phyloP scores from a whole-genome alignment of 176 grass and related monocot species.

The Poa annua region DNA sequence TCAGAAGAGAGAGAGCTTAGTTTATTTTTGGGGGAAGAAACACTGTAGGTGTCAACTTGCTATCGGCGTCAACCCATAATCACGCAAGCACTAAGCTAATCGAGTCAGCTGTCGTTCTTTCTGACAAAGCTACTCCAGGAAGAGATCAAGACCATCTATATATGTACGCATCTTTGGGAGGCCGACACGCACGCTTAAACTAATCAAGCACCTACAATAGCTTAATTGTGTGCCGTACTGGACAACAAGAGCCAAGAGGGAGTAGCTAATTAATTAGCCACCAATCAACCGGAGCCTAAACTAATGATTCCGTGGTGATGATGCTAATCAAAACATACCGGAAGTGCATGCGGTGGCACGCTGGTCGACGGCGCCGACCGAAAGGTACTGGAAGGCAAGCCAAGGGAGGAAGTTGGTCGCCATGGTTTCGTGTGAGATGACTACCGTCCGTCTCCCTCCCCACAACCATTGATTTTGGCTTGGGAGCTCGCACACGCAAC shows the following conservation, averaged over 20 bases:
- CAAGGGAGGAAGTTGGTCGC: not conserved
- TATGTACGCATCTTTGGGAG: too few species aligned
- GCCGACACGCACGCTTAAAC: not conserved
- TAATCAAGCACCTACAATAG: not conserved
- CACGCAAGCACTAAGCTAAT: not conserved
- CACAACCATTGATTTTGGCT: conserved; percentile 34
- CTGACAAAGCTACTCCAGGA: too few species aligned
- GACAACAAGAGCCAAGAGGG: not conserved
- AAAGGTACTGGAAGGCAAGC: not conserved
- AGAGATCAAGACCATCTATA: too few species aligned
- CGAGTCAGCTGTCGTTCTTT: not conserved
- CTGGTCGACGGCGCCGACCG: conserved; percentile 10
- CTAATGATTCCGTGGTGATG: not conserved
- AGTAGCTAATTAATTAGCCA: not conserved
- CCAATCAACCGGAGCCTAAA: not conserved
- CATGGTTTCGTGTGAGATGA: not conserved
- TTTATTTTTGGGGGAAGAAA: not conserved
- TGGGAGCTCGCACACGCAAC: conserved; percentile 38
- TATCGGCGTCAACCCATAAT: not conserved
- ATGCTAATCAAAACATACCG: not conserved
- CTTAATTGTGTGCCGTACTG: not conserved
- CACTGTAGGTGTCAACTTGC: not conserved
- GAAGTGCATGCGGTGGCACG: conserved; percentile 11
- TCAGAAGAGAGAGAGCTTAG: not conserved
- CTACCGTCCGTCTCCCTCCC: not conserved